Evolutionary conservation across 352 stramenopile species (phyloP).

Genomic region (Globisporangium orthogonon): DNA sequence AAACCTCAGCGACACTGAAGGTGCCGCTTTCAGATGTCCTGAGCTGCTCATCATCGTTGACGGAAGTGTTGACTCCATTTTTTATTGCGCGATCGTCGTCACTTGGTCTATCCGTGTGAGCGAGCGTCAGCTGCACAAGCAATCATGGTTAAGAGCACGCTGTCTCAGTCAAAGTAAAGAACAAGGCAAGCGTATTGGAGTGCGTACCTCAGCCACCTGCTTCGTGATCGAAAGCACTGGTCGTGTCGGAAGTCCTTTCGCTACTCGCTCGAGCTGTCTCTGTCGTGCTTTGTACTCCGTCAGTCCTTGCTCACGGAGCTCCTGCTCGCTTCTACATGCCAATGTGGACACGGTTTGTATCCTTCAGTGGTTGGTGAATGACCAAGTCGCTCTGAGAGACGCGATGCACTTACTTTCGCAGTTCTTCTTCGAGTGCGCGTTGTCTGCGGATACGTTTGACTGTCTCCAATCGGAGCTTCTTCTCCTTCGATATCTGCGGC

Average conservation of each 20-base stretch:
- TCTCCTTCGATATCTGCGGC: conserved; percentile 22
- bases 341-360: not conserved
- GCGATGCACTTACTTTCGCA: conserved; percentile 26
- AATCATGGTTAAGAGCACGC: no score
- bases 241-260: conserved; percentile 29
- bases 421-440: conserved; percentile 28
- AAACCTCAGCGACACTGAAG: no score
- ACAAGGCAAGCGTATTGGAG: no score
- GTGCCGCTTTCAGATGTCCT: no score
- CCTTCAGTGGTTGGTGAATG: no score
- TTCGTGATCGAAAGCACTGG: not conserved
- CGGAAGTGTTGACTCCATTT: no score
- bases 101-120: no score
- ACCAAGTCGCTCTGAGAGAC: no score
- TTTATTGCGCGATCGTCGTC: no score
- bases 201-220: not conserved
- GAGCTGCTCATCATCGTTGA: no score
- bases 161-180: not conserved
- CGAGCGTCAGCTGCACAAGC: no score
- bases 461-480: conserved; percentile 46
- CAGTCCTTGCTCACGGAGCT: conserved; percentile 45
- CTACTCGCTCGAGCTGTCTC: conserved; percentile 49
- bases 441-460: conserved; percentile 35
- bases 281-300: conserved; percentile 50
- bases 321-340: conserved; percentile 31